These are phyloP conservation scores for Gaertneriomyces sp. DNA, from an alignment of 192 early-diverging fungal genomes.

Conservation along the genomic window DNA sequence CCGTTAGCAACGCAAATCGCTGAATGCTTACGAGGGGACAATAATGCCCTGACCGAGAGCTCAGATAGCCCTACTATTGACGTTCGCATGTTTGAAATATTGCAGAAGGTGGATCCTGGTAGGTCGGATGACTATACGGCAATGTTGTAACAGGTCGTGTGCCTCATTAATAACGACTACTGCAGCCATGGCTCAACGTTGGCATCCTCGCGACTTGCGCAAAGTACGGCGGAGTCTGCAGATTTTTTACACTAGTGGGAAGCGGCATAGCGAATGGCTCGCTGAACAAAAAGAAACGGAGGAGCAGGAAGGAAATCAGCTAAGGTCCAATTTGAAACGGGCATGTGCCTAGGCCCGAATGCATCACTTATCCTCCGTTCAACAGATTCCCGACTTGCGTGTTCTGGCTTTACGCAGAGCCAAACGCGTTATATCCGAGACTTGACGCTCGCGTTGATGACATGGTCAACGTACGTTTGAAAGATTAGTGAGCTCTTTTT, in stretches of 20 bases:
- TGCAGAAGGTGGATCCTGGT: constrained; percentile 70
- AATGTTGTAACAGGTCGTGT: neutral
- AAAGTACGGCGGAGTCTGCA: constrained; percentile 84
- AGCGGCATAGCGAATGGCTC: constrained; percentile 70
- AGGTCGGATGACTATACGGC: constrained; percentile 54
- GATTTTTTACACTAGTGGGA: constrained; percentile 69
- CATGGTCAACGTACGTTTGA: constrained; percentile 78
- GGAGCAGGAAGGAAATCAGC: neutral
- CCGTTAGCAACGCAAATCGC: constrained; percentile 22
- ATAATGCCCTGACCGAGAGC: too few species aligned
- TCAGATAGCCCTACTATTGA: too few species aligned
- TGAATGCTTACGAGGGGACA: too few species aligned
- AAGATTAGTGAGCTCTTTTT: constrained; percentile 7
- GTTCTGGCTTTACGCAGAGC: constrained; percentile 85
- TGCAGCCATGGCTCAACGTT: constrained; percentile 48
- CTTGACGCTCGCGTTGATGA: constrained; percentile 78
- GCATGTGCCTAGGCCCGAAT: too few species aligned
- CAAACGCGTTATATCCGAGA: constrained; percentile 62
- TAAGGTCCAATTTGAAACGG: neutral
- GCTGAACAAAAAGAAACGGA: constrained; percentile 52
- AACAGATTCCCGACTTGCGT: constrained; percentile 68
- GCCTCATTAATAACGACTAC: neutral
- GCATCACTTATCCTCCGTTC: neutral
- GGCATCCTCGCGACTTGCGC: constrained; percentile 85
- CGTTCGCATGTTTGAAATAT: constrained; percentile 55